Conservation (phyloP, 2,329 filamentous ascomycete genomes). For the Cordyceps pruinosa region DNA sequence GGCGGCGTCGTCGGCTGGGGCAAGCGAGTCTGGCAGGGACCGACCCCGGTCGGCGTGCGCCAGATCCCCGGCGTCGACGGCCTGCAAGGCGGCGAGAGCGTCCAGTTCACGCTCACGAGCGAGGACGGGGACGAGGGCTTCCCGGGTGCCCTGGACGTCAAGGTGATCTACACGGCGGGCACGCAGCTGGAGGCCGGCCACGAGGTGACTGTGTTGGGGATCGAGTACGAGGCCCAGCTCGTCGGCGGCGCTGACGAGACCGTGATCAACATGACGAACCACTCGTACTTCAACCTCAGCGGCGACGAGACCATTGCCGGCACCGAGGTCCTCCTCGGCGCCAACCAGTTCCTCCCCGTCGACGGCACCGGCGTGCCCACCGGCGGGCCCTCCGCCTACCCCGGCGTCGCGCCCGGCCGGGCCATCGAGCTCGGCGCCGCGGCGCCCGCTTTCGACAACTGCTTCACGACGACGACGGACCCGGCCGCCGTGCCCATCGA, state of each 20-base stretch:
- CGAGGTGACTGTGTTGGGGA: constrained; percentile 64
- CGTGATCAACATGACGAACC: constrained; percentile 87
- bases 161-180: constrained; percentile 70
- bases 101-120: constrained; percentile 61
- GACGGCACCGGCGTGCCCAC: constrained; percentile 69
- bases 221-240: constrained; percentile 86
- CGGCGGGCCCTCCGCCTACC: constrained; percentile 56
- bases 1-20: constrained; percentile 73
- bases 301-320: constrained; percentile 46
- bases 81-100: constrained; percentile 55
- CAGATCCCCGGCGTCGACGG: constrained; percentile 43
- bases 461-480: constrained; percentile 70
- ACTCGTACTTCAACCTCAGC: constrained; percentile 70
- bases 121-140: constrained; percentile 83
- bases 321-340: constrained; percentile 60
- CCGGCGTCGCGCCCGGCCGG: constrained; percentile 56
- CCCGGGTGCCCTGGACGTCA: constrained; percentile 74
- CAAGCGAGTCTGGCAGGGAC: constrained; percentile 69
- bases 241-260: constrained; percentile 80
- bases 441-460: constrained; percentile 78
- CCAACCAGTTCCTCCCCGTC: constrained; percentile 62
- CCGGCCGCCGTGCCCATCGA: constrained; percentile 56
- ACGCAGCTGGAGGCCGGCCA: constrained; percentile 56
- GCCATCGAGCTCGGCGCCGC: constrained; percentile 65
- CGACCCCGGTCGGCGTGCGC: constrained; percentile 49